Evolutionary conservation across 1,284 basidiomycete species (phyloP).

Genomic region (Ceraceosorus guamensis): DNA sequence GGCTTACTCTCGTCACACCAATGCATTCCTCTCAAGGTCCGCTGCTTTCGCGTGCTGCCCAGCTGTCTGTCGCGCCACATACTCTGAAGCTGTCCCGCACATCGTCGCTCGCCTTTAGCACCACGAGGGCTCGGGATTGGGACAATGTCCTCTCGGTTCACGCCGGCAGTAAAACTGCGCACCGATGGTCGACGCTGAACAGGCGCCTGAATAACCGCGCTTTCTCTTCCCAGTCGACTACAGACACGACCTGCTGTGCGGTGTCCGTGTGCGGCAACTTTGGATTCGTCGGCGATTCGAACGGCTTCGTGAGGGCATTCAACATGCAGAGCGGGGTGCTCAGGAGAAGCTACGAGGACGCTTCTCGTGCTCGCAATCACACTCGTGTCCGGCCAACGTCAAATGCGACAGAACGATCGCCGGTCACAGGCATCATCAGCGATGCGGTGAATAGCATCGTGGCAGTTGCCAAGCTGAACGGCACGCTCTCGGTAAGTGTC

Average conservation of each 20-base stretch:
- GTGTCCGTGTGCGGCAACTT: slow-evolving; percentile 96
- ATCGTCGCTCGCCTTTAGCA: slow-evolving; percentile 69
- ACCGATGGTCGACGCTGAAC: neutral
- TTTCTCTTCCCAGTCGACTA: slow-evolving; percentile 50
- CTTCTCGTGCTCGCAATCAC: slow-evolving; percentile 32
- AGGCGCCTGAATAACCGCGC: neutral
- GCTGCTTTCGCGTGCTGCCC: slow-evolving; percentile 60
- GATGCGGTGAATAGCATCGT: slow-evolving; percentile 77
- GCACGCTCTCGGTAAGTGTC: slow-evolving; percentile 49
- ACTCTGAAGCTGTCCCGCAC: slow-evolving; percentile 57
- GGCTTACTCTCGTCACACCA: no score
- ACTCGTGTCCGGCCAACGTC: slow-evolving; percentile 41
- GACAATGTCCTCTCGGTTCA: slow-evolving; percentile 91
- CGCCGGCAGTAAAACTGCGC: slow-evolving; percentile 20
- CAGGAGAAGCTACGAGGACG: slow-evolving; percentile 61
- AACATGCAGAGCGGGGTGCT: slow-evolving; percentile 73
- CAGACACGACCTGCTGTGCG: slow-evolving; percentile 48
- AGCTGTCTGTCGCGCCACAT: neutral
- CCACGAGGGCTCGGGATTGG: slow-evolving; percentile 85
- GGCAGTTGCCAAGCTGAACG: slow-evolving; percentile 78
- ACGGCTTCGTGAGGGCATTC: slow-evolving; percentile 40
- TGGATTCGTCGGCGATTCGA: slow-evolving; percentile 58
- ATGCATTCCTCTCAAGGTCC: no score
- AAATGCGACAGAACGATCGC: neutral
- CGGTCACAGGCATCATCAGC: slow-evolving; percentile 66